Evolutionary conservation across 768 basidiomycete species (phyloP).

Genomic region (Pulveroboletus sp.): DNA sequence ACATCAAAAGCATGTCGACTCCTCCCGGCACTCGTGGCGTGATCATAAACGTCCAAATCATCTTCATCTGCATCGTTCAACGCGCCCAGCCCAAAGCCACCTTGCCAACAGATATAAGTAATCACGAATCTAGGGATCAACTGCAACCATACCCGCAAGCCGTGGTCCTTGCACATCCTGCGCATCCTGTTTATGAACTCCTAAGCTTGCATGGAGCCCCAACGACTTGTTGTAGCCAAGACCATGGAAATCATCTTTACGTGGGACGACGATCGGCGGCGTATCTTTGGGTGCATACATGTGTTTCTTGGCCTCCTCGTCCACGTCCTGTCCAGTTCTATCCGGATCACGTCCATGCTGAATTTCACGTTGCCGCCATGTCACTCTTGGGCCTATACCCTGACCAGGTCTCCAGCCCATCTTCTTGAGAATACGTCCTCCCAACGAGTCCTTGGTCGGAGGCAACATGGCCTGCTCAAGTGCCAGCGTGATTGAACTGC

Average conservation of each 20-base stretch:
- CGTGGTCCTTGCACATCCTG: slow-evolving; percentile 42
- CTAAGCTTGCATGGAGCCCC: slow-evolving; percentile 59
- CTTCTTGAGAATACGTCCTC: slow-evolving; percentile 83
- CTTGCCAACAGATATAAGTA: slow-evolving; percentile 35
- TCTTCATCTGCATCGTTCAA: slow-evolving; percentile 95
- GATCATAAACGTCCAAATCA: slow-evolving; percentile 82
- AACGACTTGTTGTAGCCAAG: slow-evolving; percentile 74
- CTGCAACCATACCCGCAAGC: slow-evolving; percentile 48
- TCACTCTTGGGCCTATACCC: slow-evolving; percentile 88
- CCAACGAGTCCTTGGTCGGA: slow-evolving; percentile 74
- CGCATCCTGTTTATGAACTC: slow-evolving; percentile 26
- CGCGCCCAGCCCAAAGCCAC: slow-evolving; percentile 86
- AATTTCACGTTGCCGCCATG: slow-evolving; percentile 66
- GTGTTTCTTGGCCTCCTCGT: slow-evolving; percentile 85
- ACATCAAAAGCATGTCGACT: slow-evolving; percentile 65
- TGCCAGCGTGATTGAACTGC: slow-evolving; percentile 60
- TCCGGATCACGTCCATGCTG: slow-evolving; percentile 57
- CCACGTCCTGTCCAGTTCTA: slow-evolving; percentile 47
- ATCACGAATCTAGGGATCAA: background rate
- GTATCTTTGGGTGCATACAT: slow-evolving; percentile 83
- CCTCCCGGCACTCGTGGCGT: slow-evolving; percentile 32
- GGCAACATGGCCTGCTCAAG: slow-evolving; percentile 70
- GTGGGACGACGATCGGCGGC: slow-evolving; percentile 53
- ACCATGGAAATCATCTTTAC: slow-evolving; percentile 79
- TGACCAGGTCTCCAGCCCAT: slow-evolving; percentile 96